Evolutionary conservation across 2,329 filamentous ascomycete species (phyloP).

Genomic region (Thelonectria blattea): DNA sequence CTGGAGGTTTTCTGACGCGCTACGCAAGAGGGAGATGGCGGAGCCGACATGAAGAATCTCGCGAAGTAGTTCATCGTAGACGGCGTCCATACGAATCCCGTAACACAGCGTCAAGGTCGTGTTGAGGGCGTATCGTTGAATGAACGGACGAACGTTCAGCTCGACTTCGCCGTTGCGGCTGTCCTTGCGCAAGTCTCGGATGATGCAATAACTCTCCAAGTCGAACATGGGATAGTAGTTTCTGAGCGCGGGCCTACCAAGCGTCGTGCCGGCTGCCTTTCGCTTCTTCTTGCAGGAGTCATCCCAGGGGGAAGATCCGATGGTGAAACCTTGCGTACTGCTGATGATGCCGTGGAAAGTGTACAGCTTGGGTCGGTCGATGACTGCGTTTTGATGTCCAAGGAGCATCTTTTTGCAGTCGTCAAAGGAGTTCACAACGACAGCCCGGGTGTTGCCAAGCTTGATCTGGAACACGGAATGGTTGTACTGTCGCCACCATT

Average conservation of each 20-base stretch:
- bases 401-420: slow-evolving; percentile 58
- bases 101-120: slow-evolving; percentile 61
- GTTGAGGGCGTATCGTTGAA: slow-evolving; percentile 60
- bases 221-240: slow-evolving; percentile 60
- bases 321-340: slow-evolving; percentile 60
- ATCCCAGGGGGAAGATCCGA: slow-evolving; percentile 60
- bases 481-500: slow-evolving; percentile 55
- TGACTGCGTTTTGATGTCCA: slow-evolving; percentile 55
- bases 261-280: slow-evolving; percentile 55
- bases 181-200: slow-evolving; percentile 53
- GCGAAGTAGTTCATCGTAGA: slow-evolving; percentile 56
- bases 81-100: slow-evolving; percentile 60
- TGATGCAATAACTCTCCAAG: slow-evolving; percentile 57
- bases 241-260: slow-evolving; percentile 52
- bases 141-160: slow-evolving; percentile 55
- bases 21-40: slow-evolving; percentile 56
- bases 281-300: slow-evolving; percentile 59
- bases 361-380: slow-evolving; percentile 57
- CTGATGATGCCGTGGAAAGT: slow-evolving; percentile 61
- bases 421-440: slow-evolving; percentile 59
- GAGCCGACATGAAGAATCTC: slow-evolving; percentile 60
- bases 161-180: slow-evolving; percentile 49
- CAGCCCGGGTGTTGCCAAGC: slow-evolving; percentile 58
- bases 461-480: slow-evolving; percentile 48
- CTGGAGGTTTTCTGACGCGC: slow-evolving; percentile 58